Evolutionary conservation across 768 basidiomycete genomes (phyloP), one percentile per base, ranked within the genome.

Genomic region (Leccinum longicurvipes): DNA sequence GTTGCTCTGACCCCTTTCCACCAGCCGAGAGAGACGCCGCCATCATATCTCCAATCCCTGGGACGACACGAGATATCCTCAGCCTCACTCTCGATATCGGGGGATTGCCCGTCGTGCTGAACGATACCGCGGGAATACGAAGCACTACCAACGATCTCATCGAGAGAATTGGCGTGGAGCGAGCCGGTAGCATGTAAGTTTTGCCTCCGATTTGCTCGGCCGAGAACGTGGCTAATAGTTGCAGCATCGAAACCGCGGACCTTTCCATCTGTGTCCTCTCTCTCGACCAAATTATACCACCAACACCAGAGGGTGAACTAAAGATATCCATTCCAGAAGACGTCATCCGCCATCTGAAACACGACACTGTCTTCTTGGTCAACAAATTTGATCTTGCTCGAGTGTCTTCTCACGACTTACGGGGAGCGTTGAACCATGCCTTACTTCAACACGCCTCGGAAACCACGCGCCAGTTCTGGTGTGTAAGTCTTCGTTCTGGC

Each of bases 11-110:
- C 23, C 9, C 21, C 14, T 50, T 34, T 25, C 48, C n/a, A 49
- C 11, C 55, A 94, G 93, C 90, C 4, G 88, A 89, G 59, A 79
- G 93, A 14, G 90, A 92, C 57, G 93, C 91, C 1, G 91, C 94
- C 0, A 95, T 97, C 53, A 91, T 94, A 14, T 93, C 93, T 0
- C 79, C 87, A 4, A 77, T 92, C 19, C 89, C 93, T 0, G 93
- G 93, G 0, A 97, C 93, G 2, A 97, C 93, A 5, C 79, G 94
- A 24, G 94, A 96, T 63, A 81, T 95, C 9, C 77, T 97, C 2
- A 88, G 91, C 61, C 75, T 94, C 17, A 86, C 91, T 0, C 79
- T 97, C 1, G 91, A 97, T 67, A 86, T 95, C n/a, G 89, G 84
- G 10, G 93, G 93, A 0, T 73, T 93, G 29, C 93, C 92, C 0